Evolutionary conservation across 306 rosid genomes (phyloP).

Genomic region (Begonia fuchsioides): DNA sequence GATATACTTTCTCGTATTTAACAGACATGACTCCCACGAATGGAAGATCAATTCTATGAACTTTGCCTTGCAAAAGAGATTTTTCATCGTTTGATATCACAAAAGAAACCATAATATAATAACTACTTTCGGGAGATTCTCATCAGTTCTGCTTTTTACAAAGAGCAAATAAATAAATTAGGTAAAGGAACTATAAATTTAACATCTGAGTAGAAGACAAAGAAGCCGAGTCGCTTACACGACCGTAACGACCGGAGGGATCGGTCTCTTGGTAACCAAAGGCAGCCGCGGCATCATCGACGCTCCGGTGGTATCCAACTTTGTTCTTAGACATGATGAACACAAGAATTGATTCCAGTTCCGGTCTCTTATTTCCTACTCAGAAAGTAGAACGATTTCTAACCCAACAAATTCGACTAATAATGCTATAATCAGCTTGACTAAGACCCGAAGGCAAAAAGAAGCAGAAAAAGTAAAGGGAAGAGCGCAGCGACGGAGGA

Average conservation of each 20-base stretch:
- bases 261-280: slow-evolving; percentile 49
- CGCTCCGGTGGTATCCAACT: slow-evolving; percentile 12
- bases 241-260: slow-evolving; percentile 66
- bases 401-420: neutral
- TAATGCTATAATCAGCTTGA: neutral
- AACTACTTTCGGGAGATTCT: too few species aligned
- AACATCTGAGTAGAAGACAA: too few species aligned
- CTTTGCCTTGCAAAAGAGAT: too few species aligned
- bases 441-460: neutral
- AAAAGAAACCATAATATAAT: too few species aligned
- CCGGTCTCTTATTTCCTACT: neutral
- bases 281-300: neutral
- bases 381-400: neutral
- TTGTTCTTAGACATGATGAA: slow-evolving; percentile 28
- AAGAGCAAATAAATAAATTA: too few species aligned
- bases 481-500: neutral
- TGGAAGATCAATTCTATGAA: too few species aligned
- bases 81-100: too few species aligned
- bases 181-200: too few species aligned
- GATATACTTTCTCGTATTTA: too few species aligned
- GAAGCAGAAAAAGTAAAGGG: neutral
- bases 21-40: too few species aligned
- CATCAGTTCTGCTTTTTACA: too few species aligned
- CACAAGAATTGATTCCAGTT: slow-evolving; percentile 1
- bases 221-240: slow-evolving; percentile 30